phyloP scores from a whole-genome alignment of 805 yeast genomes.

The Metschnikowia gelsemii region DNA sequence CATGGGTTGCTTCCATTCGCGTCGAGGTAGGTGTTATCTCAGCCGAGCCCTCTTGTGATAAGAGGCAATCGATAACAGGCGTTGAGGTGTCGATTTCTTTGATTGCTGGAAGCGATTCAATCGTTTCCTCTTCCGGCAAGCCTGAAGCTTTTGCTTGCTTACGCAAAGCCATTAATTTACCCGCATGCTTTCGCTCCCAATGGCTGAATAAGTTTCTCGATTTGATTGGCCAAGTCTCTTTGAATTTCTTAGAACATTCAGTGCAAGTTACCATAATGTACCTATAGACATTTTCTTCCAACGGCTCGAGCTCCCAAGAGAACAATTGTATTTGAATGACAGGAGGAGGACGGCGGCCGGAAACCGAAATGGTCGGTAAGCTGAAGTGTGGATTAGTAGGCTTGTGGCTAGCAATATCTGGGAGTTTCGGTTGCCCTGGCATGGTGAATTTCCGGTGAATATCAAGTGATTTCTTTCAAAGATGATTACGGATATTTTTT shows the following conservation, averaged over 20 bases:
- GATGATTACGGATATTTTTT: too few relatives aligned
- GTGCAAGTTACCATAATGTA: not conserved
- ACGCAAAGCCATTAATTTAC: not conserved
- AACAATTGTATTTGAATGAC: not conserved
- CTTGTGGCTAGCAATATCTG: not conserved
- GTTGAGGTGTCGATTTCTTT: not conserved
- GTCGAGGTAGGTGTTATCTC: not conserved
- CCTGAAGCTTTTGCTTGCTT: not conserved
- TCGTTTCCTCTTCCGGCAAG: not conserved
- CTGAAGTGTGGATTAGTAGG: not conserved
- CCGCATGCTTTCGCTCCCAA: not conserved
- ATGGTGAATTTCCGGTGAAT: not conserved
- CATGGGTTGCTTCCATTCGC: not conserved
- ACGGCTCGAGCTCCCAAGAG: conserved; percentile 2
- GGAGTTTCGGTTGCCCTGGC: not conserved
- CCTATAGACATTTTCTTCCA: not conserved
- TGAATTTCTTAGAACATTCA: not conserved
- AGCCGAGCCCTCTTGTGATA: not conserved
- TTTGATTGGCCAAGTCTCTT: conserved; percentile 1
- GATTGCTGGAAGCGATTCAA: not conserved
- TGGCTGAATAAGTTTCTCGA: conserved; percentile 1
- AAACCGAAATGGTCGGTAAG: not conserved
- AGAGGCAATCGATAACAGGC: not conserved
- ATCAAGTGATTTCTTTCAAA: too few relatives aligned
- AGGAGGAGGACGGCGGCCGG: not conserved